A percentile compares a stretch with the other conserved stretches of the same genome.
phyloP scores from a whole-genome alignment of 2,329 filamentous ascomycete species.

The Davidsoniella virescens region DNA sequence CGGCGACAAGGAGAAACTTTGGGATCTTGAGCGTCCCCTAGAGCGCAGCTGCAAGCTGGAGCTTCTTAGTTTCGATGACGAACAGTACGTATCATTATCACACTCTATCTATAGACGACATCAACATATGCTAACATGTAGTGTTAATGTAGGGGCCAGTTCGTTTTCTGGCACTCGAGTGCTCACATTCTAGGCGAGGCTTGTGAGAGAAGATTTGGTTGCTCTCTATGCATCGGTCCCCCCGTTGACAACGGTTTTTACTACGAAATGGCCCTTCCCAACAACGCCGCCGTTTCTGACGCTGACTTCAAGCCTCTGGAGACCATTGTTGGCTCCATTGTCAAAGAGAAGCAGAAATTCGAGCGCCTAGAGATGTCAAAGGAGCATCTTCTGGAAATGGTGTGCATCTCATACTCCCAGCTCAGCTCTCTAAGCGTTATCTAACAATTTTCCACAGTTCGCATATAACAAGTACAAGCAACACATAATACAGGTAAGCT shows the following conservation, averaged over 20 bases:
- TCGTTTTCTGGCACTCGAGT: slow-evolving; percentile 95
- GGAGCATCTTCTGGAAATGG: slow-evolving; percentile 75
- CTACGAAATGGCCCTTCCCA: slow-evolving; percentile 83
- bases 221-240: slow-evolving; percentile 83
- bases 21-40: slow-evolving; percentile 83
- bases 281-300: slow-evolving; percentile 52
- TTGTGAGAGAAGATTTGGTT: slow-evolving; percentile 77
- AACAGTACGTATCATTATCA: slow-evolving; percentile 12
- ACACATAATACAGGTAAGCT: slow-evolving; percentile 57
- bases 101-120: background rate
- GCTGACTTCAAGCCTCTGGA: slow-evolving; percentile 76
- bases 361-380: slow-evolving; percentile 80
- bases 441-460: slow-evolving; percentile 35
- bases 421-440: background rate
- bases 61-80: slow-evolving; percentile 59
- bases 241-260: slow-evolving; percentile 88
- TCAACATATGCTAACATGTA: background rate
- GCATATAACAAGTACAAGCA: slow-evolving; percentile 97
- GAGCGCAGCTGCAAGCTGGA: slow-evolving; percentile 78
- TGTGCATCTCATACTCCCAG: background rate
- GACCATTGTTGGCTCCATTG: slow-evolving; percentile 61
- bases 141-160: slow-evolving; percentile 45
- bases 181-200: slow-evolving; percentile 95
- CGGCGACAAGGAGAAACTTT: slow-evolving; percentile 52
- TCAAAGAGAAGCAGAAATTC: slow-evolving; percentile 94